Percentiles rank a stretch among this genome's conserved stretches.
Conservation (phyloP, 1,284 basidiomycete genomes). For the Vanrija pseudolonga region DNA sequence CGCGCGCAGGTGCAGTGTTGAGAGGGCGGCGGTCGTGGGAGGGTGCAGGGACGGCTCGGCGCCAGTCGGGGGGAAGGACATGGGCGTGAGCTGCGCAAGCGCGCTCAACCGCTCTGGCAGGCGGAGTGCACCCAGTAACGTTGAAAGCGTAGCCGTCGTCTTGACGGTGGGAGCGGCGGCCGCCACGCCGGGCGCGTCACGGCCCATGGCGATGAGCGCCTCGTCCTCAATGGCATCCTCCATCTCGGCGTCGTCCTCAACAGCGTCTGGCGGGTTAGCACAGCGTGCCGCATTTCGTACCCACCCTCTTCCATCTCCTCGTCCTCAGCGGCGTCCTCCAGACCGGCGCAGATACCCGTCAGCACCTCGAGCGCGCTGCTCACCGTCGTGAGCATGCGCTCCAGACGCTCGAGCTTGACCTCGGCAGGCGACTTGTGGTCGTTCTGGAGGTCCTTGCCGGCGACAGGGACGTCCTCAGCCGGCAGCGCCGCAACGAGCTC, state of each 20-base stretch:
- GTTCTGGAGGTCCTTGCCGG: slow-evolving; percentile 40
- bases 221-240: slow-evolving; percentile 49
- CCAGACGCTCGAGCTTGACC: slow-evolving; percentile 67
- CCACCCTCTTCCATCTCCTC: slow-evolving; percentile 30
- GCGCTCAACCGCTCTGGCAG: slow-evolving; percentile 59
- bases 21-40: slow-evolving; percentile 76
- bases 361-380: slow-evolving; percentile 79
- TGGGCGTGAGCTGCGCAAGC: slow-evolving; percentile 65
- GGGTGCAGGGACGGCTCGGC: slow-evolving; percentile 66
- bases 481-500: slow-evolving; percentile 57
- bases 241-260: slow-evolving; percentile 40
- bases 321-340: slow-evolving; percentile 64
- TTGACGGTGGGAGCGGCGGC: slow-evolving; percentile 35
- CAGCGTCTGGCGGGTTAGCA: slow-evolving; percentile 39
- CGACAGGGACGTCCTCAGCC: slow-evolving; percentile 20
- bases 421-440: slow-evolving; percentile 68
- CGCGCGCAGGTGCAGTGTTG: slow-evolving; percentile 74
- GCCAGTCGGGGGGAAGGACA: slow-evolving; percentile 74
- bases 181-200: slow-evolving; percentile 35
- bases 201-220: slow-evolving; percentile 43
- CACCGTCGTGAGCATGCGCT: slow-evolving; percentile 66
- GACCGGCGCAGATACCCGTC: slow-evolving; percentile 78
- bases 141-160: slow-evolving; percentile 32
- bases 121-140: slow-evolving; percentile 51
- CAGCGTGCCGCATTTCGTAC: not conserved